These are phyloP conservation scores for Quercus bicolor DNA, from an alignment of 306 rosid genomes.

Conservation along the genomic window DNA sequence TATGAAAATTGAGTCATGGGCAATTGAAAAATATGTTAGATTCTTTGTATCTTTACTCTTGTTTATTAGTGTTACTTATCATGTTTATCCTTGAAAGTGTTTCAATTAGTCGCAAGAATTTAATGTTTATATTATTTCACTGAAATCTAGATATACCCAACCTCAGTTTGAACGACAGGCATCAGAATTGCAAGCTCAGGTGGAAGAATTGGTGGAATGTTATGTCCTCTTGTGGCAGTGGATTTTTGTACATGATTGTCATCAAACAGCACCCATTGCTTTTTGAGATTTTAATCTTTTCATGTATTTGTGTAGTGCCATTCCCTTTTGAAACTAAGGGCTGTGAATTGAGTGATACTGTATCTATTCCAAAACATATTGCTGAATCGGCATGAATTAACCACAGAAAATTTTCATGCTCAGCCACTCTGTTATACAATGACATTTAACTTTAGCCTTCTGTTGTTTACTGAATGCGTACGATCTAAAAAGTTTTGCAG, in stretches of 20 bases:
- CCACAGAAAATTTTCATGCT: not conserved
- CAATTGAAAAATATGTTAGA: not conserved
- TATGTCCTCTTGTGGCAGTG: conserved; percentile 88
- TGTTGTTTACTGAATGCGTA: not conserved
- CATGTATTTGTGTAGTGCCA: conserved; percentile 68
- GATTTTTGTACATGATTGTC: conserved; percentile 75
- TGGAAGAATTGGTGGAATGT: conserved; percentile 90
- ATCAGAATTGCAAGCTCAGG: conserved; percentile 85
- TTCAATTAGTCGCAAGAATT: conserved; percentile 11
- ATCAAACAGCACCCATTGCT: conserved; percentile 71
- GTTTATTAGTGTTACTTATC: conserved; percentile 1
- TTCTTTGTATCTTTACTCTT: not conserved
- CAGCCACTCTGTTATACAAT: not conserved
- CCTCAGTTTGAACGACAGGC: conserved; percentile 80
- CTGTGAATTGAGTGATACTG: conserved; percentile 56
- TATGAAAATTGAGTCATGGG: not conserved
- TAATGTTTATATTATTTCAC: conserved; percentile 20
- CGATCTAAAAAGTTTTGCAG: not conserved
- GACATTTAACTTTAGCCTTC: not conserved
- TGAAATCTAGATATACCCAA: conserved; percentile 78
- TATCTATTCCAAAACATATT: conserved; percentile 24
- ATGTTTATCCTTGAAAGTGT: not conserved
- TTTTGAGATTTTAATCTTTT: conserved; percentile 66
- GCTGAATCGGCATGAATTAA: not conserved
- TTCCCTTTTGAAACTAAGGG: conserved; percentile 92